Conservation (phyloP, 2,329 filamentous ascomycete species). For the Lachnellula cervina region DNA sequence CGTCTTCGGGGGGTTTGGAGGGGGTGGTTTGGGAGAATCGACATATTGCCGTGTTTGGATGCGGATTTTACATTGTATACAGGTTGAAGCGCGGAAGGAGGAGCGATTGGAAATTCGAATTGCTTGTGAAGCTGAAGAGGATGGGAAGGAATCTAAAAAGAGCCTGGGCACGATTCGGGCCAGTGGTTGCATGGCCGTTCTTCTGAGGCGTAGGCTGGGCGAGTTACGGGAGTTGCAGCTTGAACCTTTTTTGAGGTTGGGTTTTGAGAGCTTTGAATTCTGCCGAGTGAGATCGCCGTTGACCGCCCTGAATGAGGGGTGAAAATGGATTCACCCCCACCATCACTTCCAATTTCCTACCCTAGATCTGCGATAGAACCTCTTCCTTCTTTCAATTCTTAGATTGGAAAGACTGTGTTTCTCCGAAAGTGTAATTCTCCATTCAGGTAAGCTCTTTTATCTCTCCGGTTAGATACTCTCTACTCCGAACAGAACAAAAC, state of each 20-base stretch:
- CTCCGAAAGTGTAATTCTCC: neutral
- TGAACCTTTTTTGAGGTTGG: slow-evolving; percentile 16
- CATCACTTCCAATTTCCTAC: slow-evolving; percentile 2
- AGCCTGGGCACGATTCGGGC: slow-evolving; percentile 27
- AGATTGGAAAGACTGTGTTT: neutral
- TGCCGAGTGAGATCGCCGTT: neutral
- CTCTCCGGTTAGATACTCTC: neutral
- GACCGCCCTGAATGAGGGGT: slow-evolving; percentile 7
- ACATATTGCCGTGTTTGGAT: slow-evolving; percentile 33
- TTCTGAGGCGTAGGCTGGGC: slow-evolving; percentile 8
- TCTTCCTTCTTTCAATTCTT: neutral
- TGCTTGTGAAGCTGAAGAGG: slow-evolving; percentile 16
- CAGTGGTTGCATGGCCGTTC: slow-evolving; percentile 30
- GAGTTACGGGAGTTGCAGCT: neutral
- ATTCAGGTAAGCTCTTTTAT: neutral
- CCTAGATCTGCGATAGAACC: neutral
- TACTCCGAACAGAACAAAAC: neutral
- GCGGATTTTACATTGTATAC: slow-evolving; percentile 37
- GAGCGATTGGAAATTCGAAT: slow-evolving; percentile 18
- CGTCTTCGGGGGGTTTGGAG: slow-evolving; percentile 3
- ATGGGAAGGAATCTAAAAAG: slow-evolving; percentile 23
- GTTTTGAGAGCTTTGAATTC: neutral
- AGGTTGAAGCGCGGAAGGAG: slow-evolving; percentile 32
- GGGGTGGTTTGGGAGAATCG: slow-evolving; percentile 26
- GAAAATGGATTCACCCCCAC: slow-evolving; percentile 3